Conservation (phyloP, 305 asterid species). For the Ajuga reptans region DNA sequence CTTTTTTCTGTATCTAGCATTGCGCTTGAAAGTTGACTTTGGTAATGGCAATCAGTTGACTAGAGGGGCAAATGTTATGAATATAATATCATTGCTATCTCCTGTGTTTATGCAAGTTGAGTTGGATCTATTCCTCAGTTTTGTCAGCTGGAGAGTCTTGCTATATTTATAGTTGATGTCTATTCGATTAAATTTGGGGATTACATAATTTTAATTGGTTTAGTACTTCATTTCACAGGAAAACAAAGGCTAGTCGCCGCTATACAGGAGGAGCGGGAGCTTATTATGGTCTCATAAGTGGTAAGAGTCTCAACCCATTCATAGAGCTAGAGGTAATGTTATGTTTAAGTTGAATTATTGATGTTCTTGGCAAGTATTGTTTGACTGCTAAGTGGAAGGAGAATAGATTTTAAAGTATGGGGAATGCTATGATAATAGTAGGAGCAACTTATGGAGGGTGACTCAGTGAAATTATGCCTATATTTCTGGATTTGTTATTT, state of each 20-base stretch:
- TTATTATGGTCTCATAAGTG: conserved; percentile 21
- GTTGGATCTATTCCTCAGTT: conserved; percentile 10
- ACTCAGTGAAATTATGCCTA: neutral
- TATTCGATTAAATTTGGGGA: conserved; percentile 14
- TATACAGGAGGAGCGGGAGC: conserved; percentile 21
- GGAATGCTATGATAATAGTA: neutral
- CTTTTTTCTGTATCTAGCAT: neutral
- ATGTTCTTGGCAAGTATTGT: conserved; percentile 16
- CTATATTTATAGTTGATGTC: conserved; percentile 11
- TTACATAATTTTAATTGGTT: conserved; percentile 25
- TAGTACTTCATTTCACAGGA: conserved; percentile 41
- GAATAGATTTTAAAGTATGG: neutral
- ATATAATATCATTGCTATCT: neutral
- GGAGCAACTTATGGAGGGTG: neutral
- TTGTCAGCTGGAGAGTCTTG: conserved; percentile 12
- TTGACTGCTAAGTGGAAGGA: neutral
- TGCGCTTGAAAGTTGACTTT: conserved; percentile 3
- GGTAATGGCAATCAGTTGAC: neutral
- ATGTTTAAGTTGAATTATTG: neutral
- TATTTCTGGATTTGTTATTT: neutral
- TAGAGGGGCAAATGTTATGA: conserved; percentile 2
- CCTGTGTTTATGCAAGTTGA: conserved; percentile 9
- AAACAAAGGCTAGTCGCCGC: conserved; percentile 25
- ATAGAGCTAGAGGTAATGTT: conserved; percentile 24
- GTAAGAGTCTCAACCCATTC: conserved; percentile 28